These are phyloP conservation scores for Cicer judaicum DNA, from an alignment of 306 rosid species.

Conservation along the genomic window DNA sequence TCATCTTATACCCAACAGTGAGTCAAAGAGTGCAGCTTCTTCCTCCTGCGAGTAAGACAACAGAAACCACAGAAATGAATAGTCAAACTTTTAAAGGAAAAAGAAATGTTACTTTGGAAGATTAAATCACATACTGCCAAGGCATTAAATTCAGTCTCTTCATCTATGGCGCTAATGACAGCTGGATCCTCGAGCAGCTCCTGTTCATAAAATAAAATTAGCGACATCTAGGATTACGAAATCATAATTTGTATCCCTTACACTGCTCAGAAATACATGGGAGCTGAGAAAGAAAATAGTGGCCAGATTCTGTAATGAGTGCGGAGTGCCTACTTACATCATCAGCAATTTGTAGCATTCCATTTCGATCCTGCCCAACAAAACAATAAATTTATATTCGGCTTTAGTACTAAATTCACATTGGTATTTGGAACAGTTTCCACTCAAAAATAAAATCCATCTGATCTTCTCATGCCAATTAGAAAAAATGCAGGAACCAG, in stretches of 20 bases:
- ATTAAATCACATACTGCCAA: slow-evolving; percentile 71
- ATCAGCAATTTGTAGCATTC: slow-evolving; percentile 80
- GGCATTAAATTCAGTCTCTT: slow-evolving; percentile 96
- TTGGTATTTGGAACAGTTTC: slow-evolving; percentile 27
- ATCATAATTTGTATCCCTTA: slow-evolving; percentile 24
- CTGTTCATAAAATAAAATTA: slow-evolving; percentile 57
- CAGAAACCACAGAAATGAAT: slow-evolving; percentile 32
- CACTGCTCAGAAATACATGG: slow-evolving; percentile 2
- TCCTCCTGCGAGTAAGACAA: slow-evolving; percentile 68
- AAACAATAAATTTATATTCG: slow-evolving; percentile 33
- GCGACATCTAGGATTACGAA: slow-evolving; percentile 23
- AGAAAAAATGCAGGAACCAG: slow-evolving; percentile 7
- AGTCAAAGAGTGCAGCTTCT: slow-evolving; percentile 83
- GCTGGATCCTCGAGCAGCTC: slow-evolving; percentile 88
- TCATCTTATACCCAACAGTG: slow-evolving; percentile 72
- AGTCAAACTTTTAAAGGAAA: slow-evolving; percentile 5
- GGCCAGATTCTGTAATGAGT: slow-evolving; percentile 13
- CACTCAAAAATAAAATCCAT: slow-evolving; percentile 24
- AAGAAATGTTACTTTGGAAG: slow-evolving; percentile 21
- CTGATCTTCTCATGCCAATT: slow-evolving; percentile 22
- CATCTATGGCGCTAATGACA: slow-evolving; percentile 74
- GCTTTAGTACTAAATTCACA: slow-evolving; percentile 32
- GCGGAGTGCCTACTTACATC: slow-evolving; percentile 68
- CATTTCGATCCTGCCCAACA: slow-evolving; percentile 70
- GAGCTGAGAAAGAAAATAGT: slow-evolving; percentile 20